Evolutionary conservation across 208 protist species (phyloP), one percentile per base, ranked within the genome.

Genomic region (Acanthamoeba castellanii): DNA sequence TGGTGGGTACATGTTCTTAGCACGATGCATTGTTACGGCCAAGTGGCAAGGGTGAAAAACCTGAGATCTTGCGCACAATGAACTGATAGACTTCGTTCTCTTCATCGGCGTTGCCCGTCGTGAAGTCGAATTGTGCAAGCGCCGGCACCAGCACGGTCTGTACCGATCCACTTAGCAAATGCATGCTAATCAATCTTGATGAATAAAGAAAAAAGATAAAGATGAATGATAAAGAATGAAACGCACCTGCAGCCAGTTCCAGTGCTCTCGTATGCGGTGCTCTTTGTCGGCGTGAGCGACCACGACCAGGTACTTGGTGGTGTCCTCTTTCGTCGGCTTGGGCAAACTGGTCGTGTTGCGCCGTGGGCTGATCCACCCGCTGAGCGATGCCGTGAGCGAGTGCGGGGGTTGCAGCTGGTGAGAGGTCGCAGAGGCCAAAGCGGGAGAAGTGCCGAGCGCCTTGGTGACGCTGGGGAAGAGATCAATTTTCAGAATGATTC

Each of bases 71-170:
- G 3, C 57, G 30, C 11, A 92, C 85, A 7, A 92, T 92, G 64
- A 72, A 92, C 85, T 92, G 85, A 30, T 92, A 92, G 55, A 64
- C 55, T 25, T 92, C 85, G 42, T 92, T 92, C 64, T 92, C 85
- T 14, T 92, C 85, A 3, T 92, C 85, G 4, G 32, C 64, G 57
- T 92, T 92, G 32, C 59, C 85, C 11, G 64, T n/a, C 74, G 74
- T 55, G 45, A 84, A 84, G 45, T 92, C 85, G 42, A 92, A 92
- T 37, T 92, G 85, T 27, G 18, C n/a, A 13, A 92, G 85, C 22
- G 85, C 47, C 11, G 85, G 85, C 55, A 92, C 85, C 64, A 92
- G 85, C 34, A 74, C 64, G 25, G 32, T 64, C 64, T 92, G 32
- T 30, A 34, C 45, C 45, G 8, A 47, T 47, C 45, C 2, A 47